These are phyloP conservation scores for Penicillium aurantiogriseum DNA, from an alignment of 2,329 filamentous ascomycete species.

Conservation along the genomic window DNA sequence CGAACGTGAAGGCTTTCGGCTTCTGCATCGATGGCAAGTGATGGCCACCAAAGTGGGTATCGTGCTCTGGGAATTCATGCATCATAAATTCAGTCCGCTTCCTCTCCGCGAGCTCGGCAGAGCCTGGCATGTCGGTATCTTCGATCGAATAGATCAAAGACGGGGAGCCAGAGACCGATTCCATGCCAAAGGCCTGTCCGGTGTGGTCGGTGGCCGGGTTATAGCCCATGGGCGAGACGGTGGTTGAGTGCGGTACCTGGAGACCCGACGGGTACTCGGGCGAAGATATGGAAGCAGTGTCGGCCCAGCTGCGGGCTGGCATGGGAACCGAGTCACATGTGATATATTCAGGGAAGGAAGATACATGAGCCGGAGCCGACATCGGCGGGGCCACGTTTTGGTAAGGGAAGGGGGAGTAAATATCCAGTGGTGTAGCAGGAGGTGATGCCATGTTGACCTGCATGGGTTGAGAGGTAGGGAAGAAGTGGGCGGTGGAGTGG, in stretches of 20 bases:
- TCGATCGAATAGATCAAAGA: slow-evolving; percentile 36
- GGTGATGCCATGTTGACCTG: slow-evolving; percentile 46
- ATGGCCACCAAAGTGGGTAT: slow-evolving; percentile 42
- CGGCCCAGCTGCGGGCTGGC: slow-evolving; percentile 44
- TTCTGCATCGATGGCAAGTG: slow-evolving; percentile 40
- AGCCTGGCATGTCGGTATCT: slow-evolving; percentile 29
- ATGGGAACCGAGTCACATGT: slow-evolving; percentile 39
- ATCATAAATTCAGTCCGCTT: slow-evolving; percentile 45
- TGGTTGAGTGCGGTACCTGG: slow-evolving; percentile 34
- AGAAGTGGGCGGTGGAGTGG: slow-evolving; percentile 35
- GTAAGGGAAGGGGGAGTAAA: slow-evolving; percentile 40
- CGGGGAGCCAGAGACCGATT: slow-evolving; percentile 31
- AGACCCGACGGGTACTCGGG: slow-evolving; percentile 41
- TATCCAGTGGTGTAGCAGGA: slow-evolving; percentile 45
- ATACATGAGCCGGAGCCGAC: slow-evolving; percentile 46
- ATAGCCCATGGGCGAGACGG: slow-evolving; percentile 41
- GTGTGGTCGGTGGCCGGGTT: slow-evolving; percentile 35
- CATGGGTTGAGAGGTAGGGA: slow-evolving; percentile 41
- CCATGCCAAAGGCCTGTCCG: slow-evolving; percentile 28
- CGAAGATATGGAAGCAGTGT: slow-evolving; percentile 41
- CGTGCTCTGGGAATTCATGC: slow-evolving; percentile 47
- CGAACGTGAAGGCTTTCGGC: slow-evolving; percentile 45
- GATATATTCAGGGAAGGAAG: slow-evolving; percentile 44
- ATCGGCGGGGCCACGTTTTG: slow-evolving; percentile 40
- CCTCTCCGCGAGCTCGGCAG: slow-evolving; percentile 28